Evolutionary conservation across 345 rosid genomes (phyloP).

Genomic region (Gossypium bickii): DNA sequence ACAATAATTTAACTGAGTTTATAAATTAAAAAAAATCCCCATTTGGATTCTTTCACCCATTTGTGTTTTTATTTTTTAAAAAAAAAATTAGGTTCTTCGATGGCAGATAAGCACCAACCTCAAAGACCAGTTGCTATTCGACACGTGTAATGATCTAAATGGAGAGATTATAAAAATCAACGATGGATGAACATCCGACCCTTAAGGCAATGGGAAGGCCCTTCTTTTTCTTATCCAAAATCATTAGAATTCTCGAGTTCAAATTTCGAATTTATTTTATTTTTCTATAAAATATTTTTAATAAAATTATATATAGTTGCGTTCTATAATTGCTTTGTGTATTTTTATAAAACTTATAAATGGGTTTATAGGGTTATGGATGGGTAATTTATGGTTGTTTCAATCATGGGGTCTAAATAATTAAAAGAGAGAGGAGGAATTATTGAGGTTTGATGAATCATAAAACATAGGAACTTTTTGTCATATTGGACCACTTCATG

Average conservation of each 20-base stretch:
- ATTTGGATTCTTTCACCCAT: background rate
- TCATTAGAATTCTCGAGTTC: background rate
- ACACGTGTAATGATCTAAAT: slow-evolving; percentile 1
- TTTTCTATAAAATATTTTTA: too few relatives aligned
- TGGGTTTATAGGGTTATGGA: too few relatives aligned
- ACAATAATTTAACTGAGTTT: background rate
- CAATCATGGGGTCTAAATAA: background rate
- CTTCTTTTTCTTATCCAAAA: background rate
- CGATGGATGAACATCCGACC: slow-evolving; percentile 16
- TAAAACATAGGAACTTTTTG: too few relatives aligned
- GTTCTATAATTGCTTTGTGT: too few relatives aligned
- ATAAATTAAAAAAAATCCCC: background rate
- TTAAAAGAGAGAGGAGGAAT: background rate
- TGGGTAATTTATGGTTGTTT: too few relatives aligned
- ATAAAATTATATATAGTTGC: too few relatives aligned
- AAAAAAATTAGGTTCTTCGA: background rate
- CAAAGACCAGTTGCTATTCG: background rate
- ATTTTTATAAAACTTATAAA: too few relatives aligned
- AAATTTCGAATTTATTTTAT: too few relatives aligned
- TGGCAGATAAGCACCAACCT: slow-evolving; percentile 18
- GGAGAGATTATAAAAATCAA: slow-evolving; percentile 1
- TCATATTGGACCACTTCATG: background rate
- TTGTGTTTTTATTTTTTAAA: too few relatives aligned
- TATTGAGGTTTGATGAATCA: too few relatives aligned
- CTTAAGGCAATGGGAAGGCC: slow-evolving; percentile 16